A percentile compares a stretch with the other conserved stretches of the same genome.
Evolutionary conservation across 1,139 yeast species (phyloP).

Genomic region (Hemisphaericaspora xylanilytica): DNA sequence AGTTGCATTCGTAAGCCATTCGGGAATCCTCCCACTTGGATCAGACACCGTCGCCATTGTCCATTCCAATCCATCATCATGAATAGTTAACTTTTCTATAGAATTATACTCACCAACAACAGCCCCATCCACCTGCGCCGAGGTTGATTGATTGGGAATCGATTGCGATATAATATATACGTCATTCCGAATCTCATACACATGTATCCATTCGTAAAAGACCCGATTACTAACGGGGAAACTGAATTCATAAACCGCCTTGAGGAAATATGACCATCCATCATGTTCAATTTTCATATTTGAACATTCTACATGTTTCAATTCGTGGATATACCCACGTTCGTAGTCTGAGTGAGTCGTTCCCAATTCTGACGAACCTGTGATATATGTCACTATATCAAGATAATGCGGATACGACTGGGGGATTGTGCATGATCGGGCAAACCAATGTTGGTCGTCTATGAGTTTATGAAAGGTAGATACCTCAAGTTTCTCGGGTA

Average conservation of each 20-base stretch:
- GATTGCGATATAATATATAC: slow-evolving; percentile 56
- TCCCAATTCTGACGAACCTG: slow-evolving; percentile 13
- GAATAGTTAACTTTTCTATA: slow-evolving; percentile 49
- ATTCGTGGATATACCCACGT: slow-evolving; percentile 31
- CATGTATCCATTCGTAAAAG: slow-evolving; percentile 58
- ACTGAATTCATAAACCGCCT: slow-evolving; percentile 49
- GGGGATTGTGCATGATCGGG: slow-evolving; percentile 1
- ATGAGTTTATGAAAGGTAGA: neutral
- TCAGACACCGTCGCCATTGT: slow-evolving; percentile 61
- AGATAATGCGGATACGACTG: neutral
- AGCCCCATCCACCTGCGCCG: slow-evolving; percentile 14
- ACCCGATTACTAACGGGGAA: slow-evolving; percentile 49
- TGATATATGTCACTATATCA: neutral
- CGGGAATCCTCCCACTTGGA: slow-evolving; percentile 67
- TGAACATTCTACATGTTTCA: slow-evolving; percentile 18
- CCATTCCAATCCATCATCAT: slow-evolving; percentile 51
- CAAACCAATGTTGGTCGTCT: slow-evolving; percentile 1
- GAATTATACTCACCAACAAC: slow-evolving; percentile 55
- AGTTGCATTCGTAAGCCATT: slow-evolving; percentile 56
- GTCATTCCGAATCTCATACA: slow-evolving; percentile 27
- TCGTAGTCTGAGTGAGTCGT: slow-evolving; percentile 37
- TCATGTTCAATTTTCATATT: slow-evolving; percentile 9
- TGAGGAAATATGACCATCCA: slow-evolving; percentile 20
- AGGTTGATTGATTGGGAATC: slow-evolving; percentile 21
- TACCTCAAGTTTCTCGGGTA: neutral